Evolutionary conservation across 2,329 filamentous ascomycete genomes (phyloP), one percentile per base, ranked within the genome.

Genomic region (Monosporascus cannonballus): DNA sequence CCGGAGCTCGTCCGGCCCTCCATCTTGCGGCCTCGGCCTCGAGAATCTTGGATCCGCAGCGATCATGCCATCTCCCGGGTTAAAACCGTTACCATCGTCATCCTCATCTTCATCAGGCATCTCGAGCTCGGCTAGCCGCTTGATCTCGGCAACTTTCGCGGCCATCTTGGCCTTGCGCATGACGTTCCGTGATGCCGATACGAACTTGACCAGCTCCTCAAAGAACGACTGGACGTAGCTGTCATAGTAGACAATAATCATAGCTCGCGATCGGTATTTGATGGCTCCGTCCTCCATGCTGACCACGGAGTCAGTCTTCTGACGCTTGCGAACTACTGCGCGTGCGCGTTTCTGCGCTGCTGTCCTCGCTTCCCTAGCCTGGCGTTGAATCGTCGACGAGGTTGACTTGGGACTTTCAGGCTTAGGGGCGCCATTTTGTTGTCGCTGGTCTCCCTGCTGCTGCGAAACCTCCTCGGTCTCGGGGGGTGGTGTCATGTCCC

Each of bases 171-270:
- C 90, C 70, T 93, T 95, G 48, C 92, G 85, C 68, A 96, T 85
- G 59, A 89, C 77, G 69, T 96, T 96, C 53, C 92, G 79, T 48
- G 87, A 89, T 1, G 83, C 82, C 5, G 89, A 90, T 37, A 96
- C 85, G 52, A 88, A 87, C 56, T 90, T 86, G 52, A 96, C 91
- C 48, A 96, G 73, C 51, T 86, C 79, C 62, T 96, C 91, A 59
- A 96, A 90, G 39, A 86, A 84, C 49, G 83, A 83, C 66, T 96
- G 91, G 3, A 95, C 86, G 56, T 90, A 86, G 60, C 87, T 89
- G 66, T 96, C 92, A 67, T 96, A 96, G 70, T 90, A 92, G n/a
- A 96, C 88, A 41, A 94, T 85, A 47, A 93, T 86, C 77, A 90
- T 87, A 53, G 79, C 85, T 59, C 87, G 82, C 3, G 84, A 84